Conservation (phyloP, 768 basidiomycete genomes). For the Leccinum truebloodii region DNA sequence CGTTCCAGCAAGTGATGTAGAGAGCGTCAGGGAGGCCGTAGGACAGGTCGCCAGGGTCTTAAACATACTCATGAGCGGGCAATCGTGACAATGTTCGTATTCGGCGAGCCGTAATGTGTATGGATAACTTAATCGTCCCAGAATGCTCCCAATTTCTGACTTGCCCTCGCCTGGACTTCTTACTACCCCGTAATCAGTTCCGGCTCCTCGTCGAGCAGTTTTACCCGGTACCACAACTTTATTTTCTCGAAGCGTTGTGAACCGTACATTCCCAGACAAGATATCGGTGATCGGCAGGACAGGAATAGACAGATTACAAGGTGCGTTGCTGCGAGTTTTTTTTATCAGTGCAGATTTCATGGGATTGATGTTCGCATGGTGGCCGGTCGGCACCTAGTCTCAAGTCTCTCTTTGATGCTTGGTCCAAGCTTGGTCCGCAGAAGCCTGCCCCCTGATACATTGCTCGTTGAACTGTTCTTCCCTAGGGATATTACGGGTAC, state of each 20-base stretch:
- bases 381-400: neutral
- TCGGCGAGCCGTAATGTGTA: neutral
- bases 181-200: neutral
- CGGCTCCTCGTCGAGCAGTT: neutral
- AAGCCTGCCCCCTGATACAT: too few relatives aligned
- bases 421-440: too few relatives aligned
- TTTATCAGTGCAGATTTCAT: neutral
- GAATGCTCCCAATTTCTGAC: neutral
- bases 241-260: neutral
- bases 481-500: too few relatives aligned
- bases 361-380: neutral
- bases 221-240: neutral
- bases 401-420: neutral
- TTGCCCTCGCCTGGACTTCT: neutral
- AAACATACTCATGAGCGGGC: constrained; percentile 51
- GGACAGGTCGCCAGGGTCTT: constrained; percentile 63
- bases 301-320: neutral
- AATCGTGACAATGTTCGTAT: constrained; percentile 4
- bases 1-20: constrained; percentile 47
- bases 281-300: neutral
- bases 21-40: constrained; percentile 56
- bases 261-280: neutral
- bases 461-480: too few relatives aligned
- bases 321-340: neutral
- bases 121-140: neutral